phyloP scores from a whole-genome alignment of 306 rosid genomes.

The Abrus pulchellus region DNA sequence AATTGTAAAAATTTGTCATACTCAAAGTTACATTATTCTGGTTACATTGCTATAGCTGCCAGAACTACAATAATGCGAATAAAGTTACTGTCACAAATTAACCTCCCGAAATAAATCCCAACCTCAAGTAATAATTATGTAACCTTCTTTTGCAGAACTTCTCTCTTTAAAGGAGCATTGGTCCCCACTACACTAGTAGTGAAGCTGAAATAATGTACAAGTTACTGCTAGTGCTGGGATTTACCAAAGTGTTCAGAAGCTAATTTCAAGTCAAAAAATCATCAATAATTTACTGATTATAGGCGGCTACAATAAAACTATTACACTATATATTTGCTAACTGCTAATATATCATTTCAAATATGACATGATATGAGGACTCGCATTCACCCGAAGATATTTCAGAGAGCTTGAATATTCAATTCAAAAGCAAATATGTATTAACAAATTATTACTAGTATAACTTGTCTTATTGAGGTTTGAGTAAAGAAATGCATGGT shows the following conservation, averaged over 20 bases:
- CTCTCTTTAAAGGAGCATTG: slow-evolving; percentile 12
- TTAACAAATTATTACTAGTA: slow-evolving; percentile 25
- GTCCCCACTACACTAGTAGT: slow-evolving; percentile 14
- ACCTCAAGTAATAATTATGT: background rate
- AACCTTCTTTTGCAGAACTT: slow-evolving; percentile 20
- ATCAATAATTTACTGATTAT: background rate
- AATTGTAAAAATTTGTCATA: background rate
- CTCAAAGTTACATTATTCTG: slow-evolving; percentile 31
- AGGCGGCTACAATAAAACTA: background rate
- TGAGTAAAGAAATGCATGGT: background rate
- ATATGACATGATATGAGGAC: background rate
- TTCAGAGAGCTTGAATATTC: background rate
- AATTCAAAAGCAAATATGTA: background rate
- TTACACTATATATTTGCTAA: background rate
- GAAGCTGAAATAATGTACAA: background rate
- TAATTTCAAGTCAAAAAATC: background rate
- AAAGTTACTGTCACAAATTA: slow-evolving; percentile 9
- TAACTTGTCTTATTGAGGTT: background rate
- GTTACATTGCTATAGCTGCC: background rate
- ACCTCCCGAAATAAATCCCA: background rate
- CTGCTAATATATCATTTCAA: slow-evolving; percentile 4
- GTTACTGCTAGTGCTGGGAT: background rate
- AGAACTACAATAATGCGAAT: slow-evolving; percentile 14
- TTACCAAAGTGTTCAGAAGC: background rate
- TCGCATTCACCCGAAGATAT: background rate